A percentile compares a stretch with the other conserved stretches of the same genome.
These are phyloP conservation scores for Davidsoniella eucalypti DNA, from an alignment of 2,329 filamentous ascomycete species.

Conservation along the genomic window DNA sequence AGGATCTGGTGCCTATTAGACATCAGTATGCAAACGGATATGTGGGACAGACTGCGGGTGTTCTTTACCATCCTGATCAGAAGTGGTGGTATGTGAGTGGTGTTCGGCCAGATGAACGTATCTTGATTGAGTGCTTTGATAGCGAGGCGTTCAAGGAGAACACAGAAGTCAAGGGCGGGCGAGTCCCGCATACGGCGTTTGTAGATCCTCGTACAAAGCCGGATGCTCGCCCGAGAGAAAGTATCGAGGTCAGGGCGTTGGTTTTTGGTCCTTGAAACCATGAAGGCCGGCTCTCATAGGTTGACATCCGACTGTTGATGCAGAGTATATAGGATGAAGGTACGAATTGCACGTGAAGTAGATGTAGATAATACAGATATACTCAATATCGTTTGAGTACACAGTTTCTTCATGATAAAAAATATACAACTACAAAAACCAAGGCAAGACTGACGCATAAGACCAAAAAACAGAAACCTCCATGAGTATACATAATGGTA, in stretches of 20 bases:
- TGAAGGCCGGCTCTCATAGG: too few relatives aligned
- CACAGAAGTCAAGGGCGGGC: slow-evolving; percentile 35
- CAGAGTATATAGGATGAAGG: too few relatives aligned
- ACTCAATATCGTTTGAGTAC: too few relatives aligned
- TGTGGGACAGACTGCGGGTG: slow-evolving; percentile 56
- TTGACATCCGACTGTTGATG: too few relatives aligned
- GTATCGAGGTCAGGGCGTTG: slow-evolving; percentile 75
- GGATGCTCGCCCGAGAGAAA: slow-evolving; percentile 60
- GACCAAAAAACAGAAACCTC: too few relatives aligned
- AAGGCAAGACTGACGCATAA: too few relatives aligned
- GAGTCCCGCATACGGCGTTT: slow-evolving; percentile 64
- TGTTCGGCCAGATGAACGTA: slow-evolving; percentile 55
- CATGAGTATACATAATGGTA: too few relatives aligned
- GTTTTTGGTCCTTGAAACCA: slow-evolving; percentile 42
- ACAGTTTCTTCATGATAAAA: too few relatives aligned
- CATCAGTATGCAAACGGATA: slow-evolving; percentile 52
- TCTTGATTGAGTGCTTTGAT: slow-evolving; percentile 68
- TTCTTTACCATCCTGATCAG: slow-evolving; percentile 44
- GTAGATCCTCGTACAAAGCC: slow-evolving; percentile 53
- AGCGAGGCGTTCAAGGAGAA: slow-evolving; percentile 30
- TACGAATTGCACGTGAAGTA: too few relatives aligned
- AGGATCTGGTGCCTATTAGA: slow-evolving; percentile 55
- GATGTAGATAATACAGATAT: too few relatives aligned
- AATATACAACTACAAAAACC: too few relatives aligned
- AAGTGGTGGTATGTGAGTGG: slow-evolving; percentile 69